Evolutionary conservation across 108 stramenopile genomes (phyloP).

Genomic region (Nitzschia sp.): DNA sequence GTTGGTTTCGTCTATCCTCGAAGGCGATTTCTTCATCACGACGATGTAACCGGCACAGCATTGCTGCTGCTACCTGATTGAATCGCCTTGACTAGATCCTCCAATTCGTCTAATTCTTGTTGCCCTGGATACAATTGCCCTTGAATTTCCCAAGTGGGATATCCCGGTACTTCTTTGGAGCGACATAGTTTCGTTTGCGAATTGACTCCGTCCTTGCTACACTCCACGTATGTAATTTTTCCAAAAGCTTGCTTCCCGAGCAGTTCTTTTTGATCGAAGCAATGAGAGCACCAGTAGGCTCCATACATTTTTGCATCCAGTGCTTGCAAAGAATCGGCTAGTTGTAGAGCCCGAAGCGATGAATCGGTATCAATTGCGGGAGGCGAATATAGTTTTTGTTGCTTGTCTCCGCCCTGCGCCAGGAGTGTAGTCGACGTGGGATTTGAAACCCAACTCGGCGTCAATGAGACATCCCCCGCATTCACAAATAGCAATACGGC

Average conservation of each 20-base stretch:
- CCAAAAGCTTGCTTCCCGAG: slow-evolving; percentile 80
- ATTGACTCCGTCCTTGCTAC: slow-evolving; percentile 75
- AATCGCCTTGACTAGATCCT: slow-evolving; percentile 87
- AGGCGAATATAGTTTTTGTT: slow-evolving; percentile 51
- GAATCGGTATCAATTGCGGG: slow-evolving; percentile 78
- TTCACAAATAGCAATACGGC: slow-evolving; percentile 29
- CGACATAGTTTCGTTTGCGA: slow-evolving; percentile 73
- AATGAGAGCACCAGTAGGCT: slow-evolving; percentile 97
- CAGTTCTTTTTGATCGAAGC: slow-evolving; percentile 90
- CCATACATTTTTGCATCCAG: slow-evolving; percentile 89
- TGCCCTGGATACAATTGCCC: slow-evolving; percentile 94
- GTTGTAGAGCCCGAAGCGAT: slow-evolving; percentile 55
- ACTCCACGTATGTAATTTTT: slow-evolving; percentile 87
- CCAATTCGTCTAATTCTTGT: slow-evolving; percentile 88
- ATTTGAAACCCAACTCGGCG: neutral
- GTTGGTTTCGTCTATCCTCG: too few species aligned
- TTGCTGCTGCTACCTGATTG: too few species aligned
- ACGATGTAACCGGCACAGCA: too few species aligned
- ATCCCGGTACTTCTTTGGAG: slow-evolving; percentile 84
- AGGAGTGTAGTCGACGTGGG: neutral
- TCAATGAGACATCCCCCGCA: neutral
- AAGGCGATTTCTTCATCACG: too few species aligned
- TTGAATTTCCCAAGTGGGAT: slow-evolving; percentile 96
- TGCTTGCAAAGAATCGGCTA: slow-evolving; percentile 61
- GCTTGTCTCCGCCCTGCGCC: neutral